phyloP scores from a whole-genome alignment of 495 filamentous ascomycete genomes.

The Aspergillus sclerotioniger region DNA sequence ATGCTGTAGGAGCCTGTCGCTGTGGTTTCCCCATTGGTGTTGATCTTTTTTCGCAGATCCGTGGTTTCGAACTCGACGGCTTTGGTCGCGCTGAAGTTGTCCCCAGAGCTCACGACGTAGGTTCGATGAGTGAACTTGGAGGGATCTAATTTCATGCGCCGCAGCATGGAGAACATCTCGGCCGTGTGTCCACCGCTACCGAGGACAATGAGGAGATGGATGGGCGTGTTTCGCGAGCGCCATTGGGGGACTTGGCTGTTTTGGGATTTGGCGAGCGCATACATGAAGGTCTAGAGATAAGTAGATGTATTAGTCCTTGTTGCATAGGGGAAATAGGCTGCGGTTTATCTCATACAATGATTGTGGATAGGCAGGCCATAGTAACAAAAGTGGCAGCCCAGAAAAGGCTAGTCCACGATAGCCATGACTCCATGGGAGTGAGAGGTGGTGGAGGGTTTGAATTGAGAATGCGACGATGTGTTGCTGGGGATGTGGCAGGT shows the following conservation, averaged over 20 bases:
- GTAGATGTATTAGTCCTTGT: not conserved
- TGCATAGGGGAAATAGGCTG: not conserved
- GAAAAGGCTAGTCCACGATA: constrained; percentile 1
- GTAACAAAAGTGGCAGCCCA: constrained; percentile 8
- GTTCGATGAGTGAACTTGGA: constrained; percentile 65
- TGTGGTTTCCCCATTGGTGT: not conserved
- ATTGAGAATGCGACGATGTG: not conserved
- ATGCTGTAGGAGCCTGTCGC: constrained; percentile 46
- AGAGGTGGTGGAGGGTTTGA: not conserved
- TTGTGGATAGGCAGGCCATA: constrained; percentile 10
- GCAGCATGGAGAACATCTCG: constrained; percentile 84
- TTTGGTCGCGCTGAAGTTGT: constrained; percentile 67
- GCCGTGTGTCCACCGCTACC: constrained; percentile 93
- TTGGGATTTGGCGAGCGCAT: constrained; percentile 33
- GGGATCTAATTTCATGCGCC: constrained; percentile 41
- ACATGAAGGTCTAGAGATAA: constrained; percentile 22
- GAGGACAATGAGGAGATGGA: constrained; percentile 77
- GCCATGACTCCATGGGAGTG: not conserved
- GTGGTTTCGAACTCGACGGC: constrained; percentile 62
- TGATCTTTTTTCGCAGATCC: constrained; percentile 19
- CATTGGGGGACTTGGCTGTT: constrained; percentile 31
- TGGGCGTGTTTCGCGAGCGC: constrained; percentile 35
- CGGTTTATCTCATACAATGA: constrained; percentile 23
- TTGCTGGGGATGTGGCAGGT: not conserved
- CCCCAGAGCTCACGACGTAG: constrained; percentile 77